Conservation (phyloP, 345 rosid genomes). For the Acer negundo region DNA sequence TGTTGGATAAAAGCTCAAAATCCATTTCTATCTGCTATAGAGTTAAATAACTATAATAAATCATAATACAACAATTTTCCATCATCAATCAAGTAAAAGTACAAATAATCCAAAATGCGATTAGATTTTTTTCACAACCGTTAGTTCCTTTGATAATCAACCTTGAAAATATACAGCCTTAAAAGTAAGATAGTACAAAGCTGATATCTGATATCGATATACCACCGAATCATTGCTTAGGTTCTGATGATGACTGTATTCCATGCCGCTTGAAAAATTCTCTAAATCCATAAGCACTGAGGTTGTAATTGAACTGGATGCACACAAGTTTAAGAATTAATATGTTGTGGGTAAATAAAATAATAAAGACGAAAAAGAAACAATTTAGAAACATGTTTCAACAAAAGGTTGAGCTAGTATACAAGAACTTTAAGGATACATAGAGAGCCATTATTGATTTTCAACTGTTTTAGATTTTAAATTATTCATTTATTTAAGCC, state of each 20-base stretch:
- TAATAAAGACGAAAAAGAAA: neutral
- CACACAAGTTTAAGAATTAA: neutral
- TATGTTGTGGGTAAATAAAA: neutral
- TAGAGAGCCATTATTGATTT: neutral
- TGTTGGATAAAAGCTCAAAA: too few relatives aligned
- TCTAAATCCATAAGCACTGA: conserved; percentile 87
- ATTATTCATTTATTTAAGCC: neutral
- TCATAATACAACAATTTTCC: neutral
- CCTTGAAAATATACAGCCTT: neutral
- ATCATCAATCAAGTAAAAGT: neutral
- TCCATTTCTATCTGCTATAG: neutral
- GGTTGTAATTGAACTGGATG: conserved; percentile 77
- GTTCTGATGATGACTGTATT: conserved; percentile 41
- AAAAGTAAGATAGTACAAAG: neutral
- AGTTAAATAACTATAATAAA: neutral
- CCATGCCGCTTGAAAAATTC: conserved; percentile 88
- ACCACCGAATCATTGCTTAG: conserved; percentile 22
- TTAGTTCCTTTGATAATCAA: neutral
- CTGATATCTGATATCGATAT: neutral
- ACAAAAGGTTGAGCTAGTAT: neutral
- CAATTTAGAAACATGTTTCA: too few relatives aligned
- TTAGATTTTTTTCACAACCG: too few relatives aligned
- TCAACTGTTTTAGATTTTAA: neutral
- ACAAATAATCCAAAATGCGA: neutral
- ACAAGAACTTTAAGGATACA: neutral